Percentiles rank a stretch among this genome's conserved stretches.
These are phyloP conservation scores for Murraya koenigii DNA, from an alignment of 345 rosid species.

Conservation along the genomic window DNA sequence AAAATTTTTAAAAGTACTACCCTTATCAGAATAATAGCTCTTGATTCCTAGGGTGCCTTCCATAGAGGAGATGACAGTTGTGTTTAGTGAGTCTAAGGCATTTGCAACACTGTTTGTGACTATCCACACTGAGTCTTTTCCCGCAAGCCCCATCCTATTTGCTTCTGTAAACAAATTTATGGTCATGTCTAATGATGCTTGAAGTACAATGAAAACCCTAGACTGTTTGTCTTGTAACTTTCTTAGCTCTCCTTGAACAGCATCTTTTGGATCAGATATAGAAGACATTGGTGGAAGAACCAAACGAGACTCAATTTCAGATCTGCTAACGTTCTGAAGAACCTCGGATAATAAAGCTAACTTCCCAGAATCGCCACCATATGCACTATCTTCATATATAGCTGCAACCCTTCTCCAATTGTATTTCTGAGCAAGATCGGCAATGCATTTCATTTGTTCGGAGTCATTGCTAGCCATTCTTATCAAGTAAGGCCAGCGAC, in stretches of 20 bases:
- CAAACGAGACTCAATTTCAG: conserved; percentile 26
- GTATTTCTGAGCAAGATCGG: conserved; percentile 15
- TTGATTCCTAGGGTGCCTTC: conserved; percentile 42
- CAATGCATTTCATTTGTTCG: conserved; percentile 29
- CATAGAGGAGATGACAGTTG: conserved; percentile 29
- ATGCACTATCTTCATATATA: conserved; percentile 28
- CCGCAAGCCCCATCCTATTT: conserved; percentile 23
- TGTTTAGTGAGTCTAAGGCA: conserved; percentile 19
- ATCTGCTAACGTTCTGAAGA: conserved; percentile 26
- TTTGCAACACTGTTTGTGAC: conserved; percentile 19
- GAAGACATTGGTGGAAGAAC: conserved; percentile 33
- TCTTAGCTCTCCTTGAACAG: conserved; percentile 18
- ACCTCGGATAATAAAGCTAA: conserved; percentile 19
- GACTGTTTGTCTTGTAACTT: conserved; percentile 12
- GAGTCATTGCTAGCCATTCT: conserved; percentile 24
- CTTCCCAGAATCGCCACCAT: conserved; percentile 19
- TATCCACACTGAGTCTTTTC: conserved; percentile 36
- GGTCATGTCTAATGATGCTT: conserved; percentile 25
- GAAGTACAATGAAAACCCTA: conserved; percentile 40
- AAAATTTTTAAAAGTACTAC: conserved; percentile 13
- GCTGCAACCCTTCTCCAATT: conserved; percentile 25
- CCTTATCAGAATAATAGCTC: background rate
- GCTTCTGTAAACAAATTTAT: conserved; percentile 35
- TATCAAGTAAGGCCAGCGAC: conserved; percentile 36
- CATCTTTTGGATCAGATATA: background rate